Conservation (phyloP, 805 yeast species). For the Candida quercuum region DNA sequence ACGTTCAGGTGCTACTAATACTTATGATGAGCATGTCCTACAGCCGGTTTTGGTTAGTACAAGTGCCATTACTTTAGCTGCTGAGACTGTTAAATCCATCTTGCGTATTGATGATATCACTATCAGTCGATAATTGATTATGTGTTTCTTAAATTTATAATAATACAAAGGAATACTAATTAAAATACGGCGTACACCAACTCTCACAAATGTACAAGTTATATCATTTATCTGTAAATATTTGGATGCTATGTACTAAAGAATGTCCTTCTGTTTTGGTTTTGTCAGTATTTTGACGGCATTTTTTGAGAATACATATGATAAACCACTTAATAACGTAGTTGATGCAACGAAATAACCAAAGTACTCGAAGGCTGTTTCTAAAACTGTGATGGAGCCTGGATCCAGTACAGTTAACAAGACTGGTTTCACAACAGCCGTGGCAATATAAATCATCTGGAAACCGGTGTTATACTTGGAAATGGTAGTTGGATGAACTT, state of each 20-base stretch:
- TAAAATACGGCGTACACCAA: no score
- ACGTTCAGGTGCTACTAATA: slow-evolving; percentile 88
- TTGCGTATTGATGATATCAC: slow-evolving; percentile 96
- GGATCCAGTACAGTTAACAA: slow-evolving; percentile 30
- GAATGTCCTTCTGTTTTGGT: no score
- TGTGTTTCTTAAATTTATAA: no score
- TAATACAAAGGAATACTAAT: no score
- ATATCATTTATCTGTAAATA: no score
- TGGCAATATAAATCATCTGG: slow-evolving; percentile 85
- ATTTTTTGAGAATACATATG: slow-evolving; percentile 64
- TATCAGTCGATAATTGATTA: slow-evolving; percentile 68
- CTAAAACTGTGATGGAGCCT: slow-evolving; percentile 20
- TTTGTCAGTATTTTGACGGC: slow-evolving; percentile 54
- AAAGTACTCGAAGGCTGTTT: slow-evolving; percentile 26
- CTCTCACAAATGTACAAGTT: no score
- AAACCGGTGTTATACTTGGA: slow-evolving; percentile 87
- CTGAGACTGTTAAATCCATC: slow-evolving; percentile 94
- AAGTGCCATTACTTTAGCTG: slow-evolving; percentile 89
- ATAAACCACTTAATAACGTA: slow-evolving; percentile 71
- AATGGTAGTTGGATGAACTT: slow-evolving; percentile 80
- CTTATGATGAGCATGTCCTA: slow-evolving; percentile 87
- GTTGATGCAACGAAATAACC: slow-evolving; percentile 62
- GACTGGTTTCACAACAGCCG: slow-evolving; percentile 53
- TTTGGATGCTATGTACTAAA: no score
- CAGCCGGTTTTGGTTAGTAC: slow-evolving; percentile 96